Evolutionary conservation across 2,329 filamentous ascomycete genomes (phyloP).

Genomic region (Cladosporium velox): DNA sequence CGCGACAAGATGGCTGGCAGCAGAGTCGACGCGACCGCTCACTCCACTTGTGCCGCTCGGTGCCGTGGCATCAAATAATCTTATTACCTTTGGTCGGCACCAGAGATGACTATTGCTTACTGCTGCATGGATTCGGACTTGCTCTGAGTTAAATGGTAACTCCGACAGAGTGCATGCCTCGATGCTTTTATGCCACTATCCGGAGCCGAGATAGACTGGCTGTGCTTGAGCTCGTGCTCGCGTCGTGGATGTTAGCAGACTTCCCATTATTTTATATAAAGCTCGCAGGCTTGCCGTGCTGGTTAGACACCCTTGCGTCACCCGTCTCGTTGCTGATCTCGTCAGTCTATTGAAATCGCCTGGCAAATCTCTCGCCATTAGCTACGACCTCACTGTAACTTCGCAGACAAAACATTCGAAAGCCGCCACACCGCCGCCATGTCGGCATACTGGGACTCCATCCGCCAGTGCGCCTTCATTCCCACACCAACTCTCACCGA

Average conservation of each 20-base stretch:
- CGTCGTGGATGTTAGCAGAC: not conserved
- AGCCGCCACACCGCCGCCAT: conserved; percentile 12
- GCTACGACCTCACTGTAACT: not conserved
- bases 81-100: not conserved
- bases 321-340: not conserved
- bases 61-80: not conserved
- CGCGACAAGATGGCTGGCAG: conserved; percentile 11
- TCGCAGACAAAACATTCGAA: not conserved
- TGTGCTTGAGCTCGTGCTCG: conserved; percentile 3
- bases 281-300: not conserved
- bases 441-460: conserved; percentile 22
- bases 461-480: conserved; percentile 33
- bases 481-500: conserved; percentile 46
- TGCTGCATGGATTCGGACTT: not conserved
- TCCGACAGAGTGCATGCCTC: not conserved
- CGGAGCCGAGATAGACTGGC: not conserved
- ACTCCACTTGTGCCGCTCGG: not conserved
- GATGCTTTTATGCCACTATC: not conserved
- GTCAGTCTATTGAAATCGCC: not conserved
- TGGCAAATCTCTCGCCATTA: not conserved
- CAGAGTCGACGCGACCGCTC: not conserved
- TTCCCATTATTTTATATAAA: not conserved
- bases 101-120: not conserved
- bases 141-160: not conserved
- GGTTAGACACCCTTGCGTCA: not conserved